Evolutionary conservation across 75 land plant species (phyloP).

Genomic region (Pinus albicaulis): DNA sequence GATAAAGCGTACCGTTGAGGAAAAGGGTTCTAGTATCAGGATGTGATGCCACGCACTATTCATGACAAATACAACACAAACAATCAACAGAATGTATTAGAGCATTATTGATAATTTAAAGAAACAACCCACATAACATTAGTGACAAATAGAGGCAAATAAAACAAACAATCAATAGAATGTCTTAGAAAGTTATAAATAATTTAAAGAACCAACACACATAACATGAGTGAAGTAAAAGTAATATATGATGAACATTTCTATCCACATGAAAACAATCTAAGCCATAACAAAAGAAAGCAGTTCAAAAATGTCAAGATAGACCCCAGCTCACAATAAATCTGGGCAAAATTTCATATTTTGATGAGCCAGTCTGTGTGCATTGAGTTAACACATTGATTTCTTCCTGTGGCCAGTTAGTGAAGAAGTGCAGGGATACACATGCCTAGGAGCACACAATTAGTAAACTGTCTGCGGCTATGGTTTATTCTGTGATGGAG

Average conservation of each 20-base stretch:
- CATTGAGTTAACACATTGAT: too few species aligned
- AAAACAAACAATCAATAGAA: neutral
- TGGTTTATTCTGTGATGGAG: too few species aligned
- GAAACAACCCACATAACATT: neutral
- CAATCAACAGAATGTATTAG: neutral
- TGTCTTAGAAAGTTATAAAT: neutral
- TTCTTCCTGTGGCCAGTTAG: too few species aligned
- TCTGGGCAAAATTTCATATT: too few species aligned
- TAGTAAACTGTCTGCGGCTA: too few species aligned
- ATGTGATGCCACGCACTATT: slow-evolving; percentile 98
- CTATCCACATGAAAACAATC: neutral
- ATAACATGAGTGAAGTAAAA: neutral
- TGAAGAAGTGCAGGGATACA: too few species aligned
- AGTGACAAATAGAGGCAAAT: slow-evolving; percentile 17
- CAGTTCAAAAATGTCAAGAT: neutral
- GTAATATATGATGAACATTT: neutral
- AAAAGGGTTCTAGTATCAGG: slow-evolving; percentile 88
- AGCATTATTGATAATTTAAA: neutral
- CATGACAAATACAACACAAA: slow-evolving; percentile 4
- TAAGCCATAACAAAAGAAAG: slow-evolving; percentile 1
- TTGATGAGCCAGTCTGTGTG: too few species aligned
- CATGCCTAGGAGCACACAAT: too few species aligned
- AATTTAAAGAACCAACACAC: neutral
- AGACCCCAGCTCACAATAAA: neutral
- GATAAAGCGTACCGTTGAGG: slow-evolving; percentile 66